Conservation (phyloP, 768 basidiomycete genomes). For the Pleurotus tuber-regium region DNA sequence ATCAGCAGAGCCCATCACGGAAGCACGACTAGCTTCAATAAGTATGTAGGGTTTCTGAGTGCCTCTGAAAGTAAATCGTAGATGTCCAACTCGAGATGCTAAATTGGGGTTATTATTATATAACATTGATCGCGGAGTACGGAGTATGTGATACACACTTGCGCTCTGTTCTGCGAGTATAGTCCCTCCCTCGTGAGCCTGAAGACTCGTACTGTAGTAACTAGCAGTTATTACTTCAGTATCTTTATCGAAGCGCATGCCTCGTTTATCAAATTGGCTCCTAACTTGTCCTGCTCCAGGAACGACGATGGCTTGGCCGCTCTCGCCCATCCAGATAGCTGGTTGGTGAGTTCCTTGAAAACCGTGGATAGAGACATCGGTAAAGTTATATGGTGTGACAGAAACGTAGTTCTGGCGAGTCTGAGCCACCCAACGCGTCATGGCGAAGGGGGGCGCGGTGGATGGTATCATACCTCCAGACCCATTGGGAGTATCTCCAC, state of each 20-base stretch:
- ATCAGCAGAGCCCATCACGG: constrained; percentile 40
- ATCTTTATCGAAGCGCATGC: constrained; percentile 41
- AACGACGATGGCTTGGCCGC: constrained; percentile 56
- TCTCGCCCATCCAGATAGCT: constrained; percentile 90
- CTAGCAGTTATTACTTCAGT: constrained; percentile 40
- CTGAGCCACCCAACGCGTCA: constrained; percentile 86
- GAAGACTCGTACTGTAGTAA: constrained; percentile 50
- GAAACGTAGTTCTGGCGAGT: constrained; percentile 77
- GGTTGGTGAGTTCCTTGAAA: constrained; percentile 82
- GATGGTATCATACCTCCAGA: constrained; percentile 81
- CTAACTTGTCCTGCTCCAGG: constrained; percentile 50
- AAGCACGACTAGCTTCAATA: constrained; percentile 54
- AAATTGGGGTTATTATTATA: neutral
- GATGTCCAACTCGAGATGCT: constrained; percentile 66
- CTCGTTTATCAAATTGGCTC: constrained; percentile 46
- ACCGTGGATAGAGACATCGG: constrained; percentile 55
- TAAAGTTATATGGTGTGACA: constrained; percentile 67
- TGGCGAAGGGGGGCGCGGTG: constrained; percentile 74
- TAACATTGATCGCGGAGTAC: neutral
- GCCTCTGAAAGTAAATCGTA: constrained; percentile 52
- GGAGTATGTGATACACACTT: constrained; percentile 44
- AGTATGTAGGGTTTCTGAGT: constrained; percentile 44
- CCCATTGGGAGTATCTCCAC: constrained; percentile 65
- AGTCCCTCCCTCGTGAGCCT: constrained; percentile 37
- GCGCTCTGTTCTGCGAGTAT: constrained; percentile 50